These are phyloP conservation scores for Penicillium goetzii DNA, from an alignment of 495 filamentous ascomycete genomes.

Conservation along the genomic window DNA sequence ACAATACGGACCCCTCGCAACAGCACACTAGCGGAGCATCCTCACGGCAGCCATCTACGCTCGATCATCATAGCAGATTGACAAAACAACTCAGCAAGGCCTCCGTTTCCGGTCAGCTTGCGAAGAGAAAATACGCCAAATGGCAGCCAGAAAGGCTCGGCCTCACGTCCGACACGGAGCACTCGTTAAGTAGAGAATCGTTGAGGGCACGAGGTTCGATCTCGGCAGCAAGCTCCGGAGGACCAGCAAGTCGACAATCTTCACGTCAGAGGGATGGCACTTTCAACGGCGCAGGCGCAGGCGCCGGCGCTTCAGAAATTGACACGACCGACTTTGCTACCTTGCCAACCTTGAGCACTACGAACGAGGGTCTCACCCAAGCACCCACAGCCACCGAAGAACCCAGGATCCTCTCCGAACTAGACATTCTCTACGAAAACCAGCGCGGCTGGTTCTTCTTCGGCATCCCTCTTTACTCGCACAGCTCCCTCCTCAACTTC, in stretches of 20 bases:
- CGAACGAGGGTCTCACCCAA: conserved; percentile 27
- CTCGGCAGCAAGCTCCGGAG: conserved; percentile 28
- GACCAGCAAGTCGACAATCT: conserved; percentile 17
- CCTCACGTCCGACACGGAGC: conserved; percentile 30
- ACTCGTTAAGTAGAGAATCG: conserved; percentile 27
- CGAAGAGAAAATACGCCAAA: conserved; percentile 63
- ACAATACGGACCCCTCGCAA: conserved; percentile 44
- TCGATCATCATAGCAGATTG: conserved; percentile 26
- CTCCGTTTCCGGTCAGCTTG: conserved; percentile 52
- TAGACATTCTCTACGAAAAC: conserved; percentile 96
- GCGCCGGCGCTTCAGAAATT: conserved; percentile 15
- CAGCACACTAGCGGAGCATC: conserved; percentile 29
- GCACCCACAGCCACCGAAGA: conserved; percentile 13
- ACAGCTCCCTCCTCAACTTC: conserved; percentile 80
- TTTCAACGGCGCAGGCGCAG: conserved; percentile 3
- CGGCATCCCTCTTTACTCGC: conserved; percentile 85
- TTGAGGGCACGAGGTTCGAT: conserved; percentile 29
- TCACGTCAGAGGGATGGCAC: conserved; percentile 18
- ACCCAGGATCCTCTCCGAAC: conserved; percentile 44
- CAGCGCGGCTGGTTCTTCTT: conserved; percentile 84
- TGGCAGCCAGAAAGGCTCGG: conserved; percentile 59
- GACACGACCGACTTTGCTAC: conserved; percentile 27
- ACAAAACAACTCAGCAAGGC: conserved; percentile 40
- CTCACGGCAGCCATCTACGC: conserved; percentile 25
- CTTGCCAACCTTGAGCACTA: conserved; percentile 24